Base-by-base conservation (phyloP, 2,329 filamentous ascomycete species). In the Fusarium equiseti region DNA sequence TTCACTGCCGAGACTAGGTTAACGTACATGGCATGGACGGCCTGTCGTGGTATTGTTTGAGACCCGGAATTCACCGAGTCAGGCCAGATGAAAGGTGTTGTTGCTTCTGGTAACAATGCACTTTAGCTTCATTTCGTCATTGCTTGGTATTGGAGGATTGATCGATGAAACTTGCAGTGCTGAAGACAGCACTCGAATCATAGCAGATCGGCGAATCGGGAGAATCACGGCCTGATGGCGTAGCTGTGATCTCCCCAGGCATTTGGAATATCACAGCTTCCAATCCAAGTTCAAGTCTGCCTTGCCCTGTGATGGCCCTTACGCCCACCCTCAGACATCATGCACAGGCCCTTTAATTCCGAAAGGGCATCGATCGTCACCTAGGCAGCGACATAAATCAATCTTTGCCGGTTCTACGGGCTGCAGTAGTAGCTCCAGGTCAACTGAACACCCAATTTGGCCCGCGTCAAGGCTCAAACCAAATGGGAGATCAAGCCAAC, bases 381-480 rank as follows among this genome's bases (percentile, higher is more conserved):
- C 55, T 31, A 71, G 68, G 68, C 64, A 71, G 52, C 68, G 46
- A 69, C 35, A 71, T 69, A 69, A 71, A 55, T 54, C 55, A 63
- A 71, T 65, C 59, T 58, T 45, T n/a, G 50, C 35, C 32, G 16
- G 24, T 43, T 27, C 18, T 11, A 53, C 45, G 57, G 32, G 24
- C 59, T 71, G 42, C 57, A 48, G 45, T 59, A 64, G 53, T 49
- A 52, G 50, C 32, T 40, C 40, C 45, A 35, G 42, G 43, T 46
- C 46, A 64, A 68, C 63, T 55, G 57, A 56, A 51, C 22, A 52
- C 32, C 16, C 29, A 52, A n/a, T 40, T 12, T 52, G 49, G 49
- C 12, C 32, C 22, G 32, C 49, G 16, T 52, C 24, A 40, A 40
- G 12, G 22, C 32, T n/a, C 49, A 52, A 35, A n/a, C 22, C 35